Base-by-base conservation (phyloP, 495 filamentous ascomycete genomes). In the Annulohypoxylon bovei region DNA sequence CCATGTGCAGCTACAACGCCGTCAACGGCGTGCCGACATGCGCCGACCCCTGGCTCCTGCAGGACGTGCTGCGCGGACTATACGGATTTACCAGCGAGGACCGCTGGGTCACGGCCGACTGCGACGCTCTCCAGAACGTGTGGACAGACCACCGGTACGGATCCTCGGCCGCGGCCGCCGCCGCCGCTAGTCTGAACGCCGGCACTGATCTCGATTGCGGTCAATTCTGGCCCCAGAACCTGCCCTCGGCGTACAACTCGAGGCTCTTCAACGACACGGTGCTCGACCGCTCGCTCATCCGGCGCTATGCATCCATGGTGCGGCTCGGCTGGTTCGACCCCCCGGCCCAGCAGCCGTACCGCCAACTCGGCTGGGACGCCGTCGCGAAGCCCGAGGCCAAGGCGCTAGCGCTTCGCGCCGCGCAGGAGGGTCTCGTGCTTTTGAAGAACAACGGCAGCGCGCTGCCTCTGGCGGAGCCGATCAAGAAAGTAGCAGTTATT, bases 121-220 rank as follows among this genome's bases (percentile, higher is more conserved):
- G 87, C 67, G 87, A 86, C 62, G 80, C 88, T 0, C 79, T 88
- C 0, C 81, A 85, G 50, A 87, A 88, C 60, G 81, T 90, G 16
- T 89, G 81, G 73, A 83, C 79, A 20, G 78, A 86, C 1, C 88
- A 90, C 55, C 78, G 79, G 23, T 89, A 88, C 66, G 81, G 84
- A 4, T 69, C 46, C 71, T 86, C 73, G 32, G 81, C 62, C 28
- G 80, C 82, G 12, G 68, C 77, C 22, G 87, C 86, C 8, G 84
- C 82, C 1, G 88, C 87, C 1, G 83, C 82, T 16, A 78, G 84
- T 9, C 75, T 89, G n/a, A 83, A 82, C 60, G 87, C 88, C 0
- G 89, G 89, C 0, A 88, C 85, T 0, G 88, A 90, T 71, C 81
- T 89, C 52, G 81, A 90, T 69, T 91, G 88, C 67, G 89, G 88